Evolutionary conservation across 2,329 filamentous ascomycete species (phyloP), one percentile per base, ranked within the genome.

Genomic region (Cercospora beticola): DNA sequence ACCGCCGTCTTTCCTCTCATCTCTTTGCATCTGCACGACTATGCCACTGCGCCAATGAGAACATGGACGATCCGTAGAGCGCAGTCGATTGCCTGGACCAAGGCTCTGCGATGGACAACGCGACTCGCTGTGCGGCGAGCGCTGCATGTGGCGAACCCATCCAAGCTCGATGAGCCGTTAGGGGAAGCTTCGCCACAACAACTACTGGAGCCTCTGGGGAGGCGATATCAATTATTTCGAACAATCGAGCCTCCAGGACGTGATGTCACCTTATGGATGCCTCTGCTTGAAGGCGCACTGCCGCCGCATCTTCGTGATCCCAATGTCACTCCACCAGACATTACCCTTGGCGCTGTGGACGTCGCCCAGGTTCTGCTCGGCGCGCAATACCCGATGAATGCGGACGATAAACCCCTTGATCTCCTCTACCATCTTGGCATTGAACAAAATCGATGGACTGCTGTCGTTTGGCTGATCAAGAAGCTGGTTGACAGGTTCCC

Each of bases 401-500:
- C 62, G 4, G 30, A 10, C 9, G n/a, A 58, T 10, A 16, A 40
- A 5, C 59, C 66, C 7, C 54, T 80, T 7, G 81, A 84, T 67
- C 69, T 84, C 7, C 74, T 84, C 18, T 75, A 73, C 62, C 70
- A 82, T 64, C 68, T 84, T 2, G 82, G 79, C 2, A 61, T 82
- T 28, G 72, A 76, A 1, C 75, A 81, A 69, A 76, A 78, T 18
- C 77, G 82, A 52, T 84, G 83, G 82, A 76, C 77, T 65, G 77
- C 79, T 26, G 79, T 82, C 3, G 75, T 83, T 14, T 85, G 83
- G 83, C 76, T 84, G 28, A 78, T 81, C 14, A 83, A 82, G 70
- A 78, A 79, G 62, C 73, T 83, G 23, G 74, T 80, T 1, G 81
- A 83, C 56, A 72, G 77, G 65, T 65, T 73, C 28, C 26, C 73